Evolutionary conservation across 495 filamentous ascomycete species (phyloP).

Genomic region (Penicillium soppii): DNA sequence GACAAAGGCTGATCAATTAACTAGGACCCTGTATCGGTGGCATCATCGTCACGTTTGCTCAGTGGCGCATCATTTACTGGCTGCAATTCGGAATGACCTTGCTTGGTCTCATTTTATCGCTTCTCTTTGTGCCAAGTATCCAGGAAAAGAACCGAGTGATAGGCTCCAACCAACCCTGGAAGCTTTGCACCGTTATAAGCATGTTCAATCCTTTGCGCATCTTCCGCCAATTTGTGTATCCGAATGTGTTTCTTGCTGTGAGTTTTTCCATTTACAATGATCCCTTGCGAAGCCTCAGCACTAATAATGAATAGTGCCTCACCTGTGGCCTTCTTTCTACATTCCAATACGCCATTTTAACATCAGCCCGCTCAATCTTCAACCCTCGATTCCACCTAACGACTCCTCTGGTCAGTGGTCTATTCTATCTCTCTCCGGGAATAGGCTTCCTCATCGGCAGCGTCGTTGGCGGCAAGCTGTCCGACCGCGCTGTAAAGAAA

Average conservation of each 20-base stretch:
- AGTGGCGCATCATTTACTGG: constrained; percentile 61
- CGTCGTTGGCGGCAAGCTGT: constrained; percentile 66
- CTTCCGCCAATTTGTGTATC: constrained; percentile 35
- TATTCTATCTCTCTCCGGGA: constrained; percentile 77
- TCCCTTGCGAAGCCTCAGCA: not conserved
- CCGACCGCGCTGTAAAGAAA: constrained; percentile 62
- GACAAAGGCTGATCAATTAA: not conserved
- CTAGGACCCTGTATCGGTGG: constrained; percentile 47
- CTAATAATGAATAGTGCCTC: constrained; percentile 41
- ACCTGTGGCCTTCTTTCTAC: constrained; percentile 64
- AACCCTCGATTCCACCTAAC: constrained; percentile 71
- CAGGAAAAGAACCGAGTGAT: constrained; percentile 11
- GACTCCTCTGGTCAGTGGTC: constrained; percentile 63
- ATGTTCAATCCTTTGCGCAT: constrained; percentile 43
- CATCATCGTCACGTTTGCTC: constrained; percentile 55
- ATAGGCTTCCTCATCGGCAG: constrained; percentile 69
- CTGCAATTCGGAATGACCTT: constrained; percentile 52
- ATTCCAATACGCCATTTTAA: constrained; percentile 71
- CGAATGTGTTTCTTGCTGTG: constrained; percentile 43
- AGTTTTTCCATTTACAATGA: constrained; percentile 1
- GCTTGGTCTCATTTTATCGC: constrained; percentile 35
- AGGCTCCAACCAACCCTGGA: not conserved
- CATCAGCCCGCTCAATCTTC: constrained; percentile 69
- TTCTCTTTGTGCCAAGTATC: constrained; percentile 41
- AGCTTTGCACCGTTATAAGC: constrained; percentile 12